Evolutionary conservation across 2,329 filamentous ascomycete species (phyloP).

Genomic region (Aspergillus sp.): DNA sequence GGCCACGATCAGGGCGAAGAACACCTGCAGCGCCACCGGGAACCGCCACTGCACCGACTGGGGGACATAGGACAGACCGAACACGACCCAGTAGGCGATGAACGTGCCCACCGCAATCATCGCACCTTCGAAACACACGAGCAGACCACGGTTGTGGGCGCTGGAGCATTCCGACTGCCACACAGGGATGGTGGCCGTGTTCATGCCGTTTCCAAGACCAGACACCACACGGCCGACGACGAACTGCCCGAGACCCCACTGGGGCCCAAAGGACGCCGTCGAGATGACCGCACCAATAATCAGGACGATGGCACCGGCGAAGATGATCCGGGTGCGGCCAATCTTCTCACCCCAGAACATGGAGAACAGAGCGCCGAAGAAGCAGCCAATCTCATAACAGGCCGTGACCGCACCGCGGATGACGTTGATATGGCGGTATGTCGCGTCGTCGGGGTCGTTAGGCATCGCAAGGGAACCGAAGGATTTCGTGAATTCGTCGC

Average conservation of each 20-base stretch:
- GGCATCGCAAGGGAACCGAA: slow-evolving; percentile 21
- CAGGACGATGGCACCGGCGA: slow-evolving; percentile 54
- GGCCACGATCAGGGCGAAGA: slow-evolving; percentile 35
- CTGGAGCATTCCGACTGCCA: slow-evolving; percentile 40
- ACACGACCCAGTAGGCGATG: slow-evolving; percentile 37
- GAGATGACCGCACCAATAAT: slow-evolving; percentile 33
- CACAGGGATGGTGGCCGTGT: slow-evolving; percentile 40
- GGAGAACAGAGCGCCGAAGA: slow-evolving; percentile 33
- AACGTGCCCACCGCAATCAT: slow-evolving; percentile 33
- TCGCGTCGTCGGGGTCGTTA: slow-evolving; percentile 31
- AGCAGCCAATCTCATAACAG: slow-evolving; percentile 52
- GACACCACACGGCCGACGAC: slow-evolving; percentile 38
- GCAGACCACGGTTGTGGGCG: slow-evolving; percentile 33
- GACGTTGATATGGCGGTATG: slow-evolving; percentile 31
- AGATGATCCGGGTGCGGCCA: slow-evolving; percentile 45
- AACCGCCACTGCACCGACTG: slow-evolving; percentile 42
- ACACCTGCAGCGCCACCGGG: slow-evolving; percentile 47
- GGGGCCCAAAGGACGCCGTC: slow-evolving; percentile 17
- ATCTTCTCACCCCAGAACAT: slow-evolving; percentile 27
- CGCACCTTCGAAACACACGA: slow-evolving; percentile 34
- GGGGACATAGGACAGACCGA: slow-evolving; percentile 33
- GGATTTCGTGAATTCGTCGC: slow-evolving; percentile 23
- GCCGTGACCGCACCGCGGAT: slow-evolving; percentile 53
- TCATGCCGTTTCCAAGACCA: slow-evolving; percentile 38
- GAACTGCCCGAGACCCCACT: slow-evolving; percentile 40